Conservation (phyloP, 257 asterid genomes). For the Przewalskia tangutica region DNA sequence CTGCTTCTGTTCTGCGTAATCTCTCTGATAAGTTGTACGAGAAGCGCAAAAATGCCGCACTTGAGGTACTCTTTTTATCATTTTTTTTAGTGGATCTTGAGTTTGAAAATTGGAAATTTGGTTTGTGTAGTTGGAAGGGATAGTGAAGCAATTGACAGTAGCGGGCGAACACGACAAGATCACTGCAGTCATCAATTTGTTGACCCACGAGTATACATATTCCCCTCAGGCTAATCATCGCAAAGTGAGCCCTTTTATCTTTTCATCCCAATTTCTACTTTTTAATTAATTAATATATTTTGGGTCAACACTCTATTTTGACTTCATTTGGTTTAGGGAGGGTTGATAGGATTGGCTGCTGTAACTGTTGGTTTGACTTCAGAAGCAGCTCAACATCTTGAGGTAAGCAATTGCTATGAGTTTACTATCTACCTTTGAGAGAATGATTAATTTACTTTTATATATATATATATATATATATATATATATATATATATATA, state of each 20-base stretch:
- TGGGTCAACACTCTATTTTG: neutral
- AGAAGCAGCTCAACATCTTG: conserved; percentile 91
- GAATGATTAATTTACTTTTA: too few relatives aligned
- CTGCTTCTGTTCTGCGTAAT: conserved; percentile 85
- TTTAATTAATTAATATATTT: neutral
- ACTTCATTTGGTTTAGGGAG: conserved; percentile 49
- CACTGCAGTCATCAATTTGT: conserved; percentile 64
- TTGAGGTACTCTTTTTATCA: conserved; percentile 43
- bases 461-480: too few relatives aligned
- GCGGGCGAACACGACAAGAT: conserved; percentile 81
- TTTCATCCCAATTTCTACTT: too few relatives aligned
- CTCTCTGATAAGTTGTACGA: conserved; percentile 94
- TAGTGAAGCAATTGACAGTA: conserved; percentile 70
- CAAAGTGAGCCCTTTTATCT: conserved; percentile 34
- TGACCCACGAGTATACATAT: conserved; percentile 62
- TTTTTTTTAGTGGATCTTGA: too few relatives aligned
- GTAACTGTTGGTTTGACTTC: conserved; percentile 94
- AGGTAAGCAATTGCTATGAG: conserved; percentile 3
- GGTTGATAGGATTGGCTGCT: conserved; percentile 96
- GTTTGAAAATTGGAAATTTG: neutral
- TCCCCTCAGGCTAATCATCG: conserved; percentile 93
- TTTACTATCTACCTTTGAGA: too few relatives aligned
- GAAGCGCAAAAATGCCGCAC: conserved; percentile 97
- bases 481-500: neutral
- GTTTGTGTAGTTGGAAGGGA: conserved; percentile 71